A percentile compares a stretch with the other conserved stretches of the same genome.
phyloP scores from a whole-genome alignment of 139 green algal species.

The Coelastrella sp. region DNA sequence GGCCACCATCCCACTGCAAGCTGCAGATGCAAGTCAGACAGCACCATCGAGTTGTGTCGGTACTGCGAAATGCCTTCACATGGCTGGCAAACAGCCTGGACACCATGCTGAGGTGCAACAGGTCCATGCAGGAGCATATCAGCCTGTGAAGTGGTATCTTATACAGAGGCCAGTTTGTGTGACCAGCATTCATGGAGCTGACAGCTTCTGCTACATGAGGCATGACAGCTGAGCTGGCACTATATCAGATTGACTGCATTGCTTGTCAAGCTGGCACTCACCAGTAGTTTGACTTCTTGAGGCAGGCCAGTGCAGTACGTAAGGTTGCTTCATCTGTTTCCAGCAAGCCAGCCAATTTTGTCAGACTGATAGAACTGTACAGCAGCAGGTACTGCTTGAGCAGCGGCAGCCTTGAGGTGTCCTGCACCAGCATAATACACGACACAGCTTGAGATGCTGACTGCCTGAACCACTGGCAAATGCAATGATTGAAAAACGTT shows the following conservation, averaged over 20 bases:
- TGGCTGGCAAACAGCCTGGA: too few relatives aligned
- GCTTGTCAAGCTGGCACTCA: not conserved
- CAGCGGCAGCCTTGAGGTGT: conserved; percentile 55
- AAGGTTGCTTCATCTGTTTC: conserved; percentile 82
- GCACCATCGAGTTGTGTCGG: not conserved
- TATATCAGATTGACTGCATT: not conserved
- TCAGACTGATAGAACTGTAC: conserved; percentile 88
- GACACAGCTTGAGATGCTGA: not conserved
- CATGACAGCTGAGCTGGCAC: too few relatives aligned
- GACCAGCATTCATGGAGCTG: too few relatives aligned
- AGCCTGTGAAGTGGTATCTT: too few relatives aligned
- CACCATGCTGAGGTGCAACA: too few relatives aligned
- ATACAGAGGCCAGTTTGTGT: too few relatives aligned
- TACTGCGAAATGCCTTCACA: too few relatives aligned
- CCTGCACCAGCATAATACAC: not conserved
- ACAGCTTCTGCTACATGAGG: too few relatives aligned
- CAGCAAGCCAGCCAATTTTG: conserved; percentile 91
- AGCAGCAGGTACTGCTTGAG: conserved; percentile 93
- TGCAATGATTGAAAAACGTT: too few relatives aligned
- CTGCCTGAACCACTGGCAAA: too few relatives aligned
- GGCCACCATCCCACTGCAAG: conserved; percentile 54
- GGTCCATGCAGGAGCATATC: too few relatives aligned
- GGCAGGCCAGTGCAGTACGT: conserved; percentile 74
- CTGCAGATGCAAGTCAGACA: conserved; percentile 7
- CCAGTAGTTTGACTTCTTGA: conserved; percentile 73